Percentiles rank a stretch among this genome's conserved stretches.
Conservation (phyloP, 1,284 basidiomycete species). For the Apiotrichum brassicae region DNA sequence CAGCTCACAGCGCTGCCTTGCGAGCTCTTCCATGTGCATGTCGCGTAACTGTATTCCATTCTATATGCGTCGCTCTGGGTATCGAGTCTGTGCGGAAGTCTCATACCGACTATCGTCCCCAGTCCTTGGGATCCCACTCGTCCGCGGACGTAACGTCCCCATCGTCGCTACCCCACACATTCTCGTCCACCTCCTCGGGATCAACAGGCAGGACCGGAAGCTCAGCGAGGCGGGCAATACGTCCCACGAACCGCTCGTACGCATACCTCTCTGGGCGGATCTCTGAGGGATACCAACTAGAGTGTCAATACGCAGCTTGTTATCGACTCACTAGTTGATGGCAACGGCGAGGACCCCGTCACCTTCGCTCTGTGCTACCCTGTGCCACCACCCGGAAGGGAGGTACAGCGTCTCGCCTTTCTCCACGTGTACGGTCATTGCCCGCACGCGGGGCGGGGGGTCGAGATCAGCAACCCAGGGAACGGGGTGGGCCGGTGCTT, state of each 20-base stretch:
- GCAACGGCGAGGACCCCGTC: conserved; percentile 55
- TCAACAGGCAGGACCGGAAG: conserved; percentile 26
- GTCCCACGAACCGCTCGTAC: conserved; percentile 26
- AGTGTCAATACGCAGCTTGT: conserved; percentile 5
- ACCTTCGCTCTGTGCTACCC: conserved; percentile 60
- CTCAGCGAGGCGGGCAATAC: conserved; percentile 31
- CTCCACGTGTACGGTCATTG: conserved; percentile 59
- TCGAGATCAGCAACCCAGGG: conserved; percentile 63
- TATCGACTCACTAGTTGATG: conserved; percentile 74
- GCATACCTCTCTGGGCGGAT: conserved; percentile 30
- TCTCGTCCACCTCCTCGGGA: conserved; percentile 21
- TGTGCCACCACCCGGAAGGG: conserved; percentile 86
- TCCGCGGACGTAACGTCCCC: conserved; percentile 22
- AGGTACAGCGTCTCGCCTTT: conserved; percentile 79
- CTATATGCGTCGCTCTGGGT: no score
- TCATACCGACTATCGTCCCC: conserved; percentile 21
- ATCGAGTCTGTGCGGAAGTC: no score
- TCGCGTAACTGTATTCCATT: no score
- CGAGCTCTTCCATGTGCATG: no score
- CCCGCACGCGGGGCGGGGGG: conserved; percentile 54
- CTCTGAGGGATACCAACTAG: conserved; percentile 36
- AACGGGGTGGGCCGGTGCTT: conserved; percentile 50
- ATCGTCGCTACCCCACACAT: conserved; percentile 21
- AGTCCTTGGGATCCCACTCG: conserved; percentile 34
- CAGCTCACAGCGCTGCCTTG: no score